Base-by-base conservation (phyloP, 225 moss, liverwort and hornwort species). In the Neckera pumila region DNA sequence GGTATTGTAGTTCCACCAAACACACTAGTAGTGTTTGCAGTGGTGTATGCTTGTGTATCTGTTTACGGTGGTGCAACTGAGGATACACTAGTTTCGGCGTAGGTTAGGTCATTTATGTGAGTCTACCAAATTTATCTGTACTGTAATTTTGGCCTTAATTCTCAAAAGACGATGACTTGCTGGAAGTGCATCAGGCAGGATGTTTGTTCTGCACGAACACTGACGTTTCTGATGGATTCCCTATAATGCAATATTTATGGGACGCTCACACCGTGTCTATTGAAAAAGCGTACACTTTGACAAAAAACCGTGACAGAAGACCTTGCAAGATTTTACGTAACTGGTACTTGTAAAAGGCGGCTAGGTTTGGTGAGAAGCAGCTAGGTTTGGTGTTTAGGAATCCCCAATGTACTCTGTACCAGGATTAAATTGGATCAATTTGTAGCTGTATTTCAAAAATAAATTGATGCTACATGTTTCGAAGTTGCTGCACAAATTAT, bases 81-180 rank as follows among this genome's bases (percentile, higher is more conserved):
- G 61, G 88, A 88, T 88, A 86, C 57, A 84, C 75, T 88, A 81
- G 86, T 79, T 88, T 86, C 88, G 88, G 92, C 90, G 31, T 90
- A 92, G 90, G 38, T 67, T 90, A 92, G 92, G 70, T 88, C 80
- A 84, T 86, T 83, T 86, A 83, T 76, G 84, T 88, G 92, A 90
- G 90, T 89, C 84, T 89, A 38, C 70, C 69, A 88, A 80, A 14
- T 86, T 80, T 73, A 66, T 80, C 20, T 86, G 74, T 84, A 88
- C 67, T 88, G 88, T 88, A 88, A 86, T 88, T 88, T 90, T 90
- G 88, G 92, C 90, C 88, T 83, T 73, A 56, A 65, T 85, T 79
- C 43, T 88, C 56, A 63, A 84, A 59, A 45, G 47, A 75, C 31
- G 83, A 51, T 58, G 87, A 49, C 84, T 87, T 85, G 43, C 67